Evolutionary conservation across 148 eudicot species (phyloP).

Genomic region (Arbutus unedo): DNA sequence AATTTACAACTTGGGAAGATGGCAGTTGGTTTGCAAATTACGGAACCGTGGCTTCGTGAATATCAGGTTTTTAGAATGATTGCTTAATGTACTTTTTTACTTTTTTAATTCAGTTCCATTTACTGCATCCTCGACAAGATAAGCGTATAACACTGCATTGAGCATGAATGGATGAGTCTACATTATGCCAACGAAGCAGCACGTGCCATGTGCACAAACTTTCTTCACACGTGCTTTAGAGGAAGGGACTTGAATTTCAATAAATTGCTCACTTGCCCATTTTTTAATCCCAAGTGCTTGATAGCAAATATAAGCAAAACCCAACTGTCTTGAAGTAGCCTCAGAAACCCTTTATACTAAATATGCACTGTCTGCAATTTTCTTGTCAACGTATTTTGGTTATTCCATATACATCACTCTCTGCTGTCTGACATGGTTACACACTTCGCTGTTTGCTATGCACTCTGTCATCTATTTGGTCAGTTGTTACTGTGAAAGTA

Average conservation of each 20-base stretch:
- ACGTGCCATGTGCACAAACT: background rate
- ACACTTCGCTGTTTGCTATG: too few species aligned
- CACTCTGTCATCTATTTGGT: too few species aligned
- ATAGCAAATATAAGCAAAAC: background rate
- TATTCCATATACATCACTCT: too few species aligned
- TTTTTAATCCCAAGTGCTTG: background rate
- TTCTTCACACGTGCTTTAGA: background rate
- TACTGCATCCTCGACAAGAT: background rate
- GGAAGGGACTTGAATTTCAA: background rate
- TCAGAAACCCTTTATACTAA: background rate
- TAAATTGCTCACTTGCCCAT: background rate
- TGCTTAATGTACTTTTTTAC: background rate
- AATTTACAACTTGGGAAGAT: slow-evolving; percentile 70
- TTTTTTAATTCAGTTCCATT: background rate
- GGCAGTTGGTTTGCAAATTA: slow-evolving; percentile 83
- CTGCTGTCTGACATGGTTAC: too few species aligned
- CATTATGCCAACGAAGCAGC: background rate
- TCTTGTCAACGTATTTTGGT: background rate
- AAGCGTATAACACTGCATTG: background rate
- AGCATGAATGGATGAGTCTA: background rate
- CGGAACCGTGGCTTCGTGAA: slow-evolving; percentile 96
- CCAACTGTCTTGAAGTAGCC: background rate
- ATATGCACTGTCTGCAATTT: background rate
- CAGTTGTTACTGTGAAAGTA: too few species aligned
- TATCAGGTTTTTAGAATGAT: slow-evolving; percentile 68